Base-by-base conservation (phyloP, 495 filamentous ascomycete species). In the Penicillium diatomitis region DNA sequence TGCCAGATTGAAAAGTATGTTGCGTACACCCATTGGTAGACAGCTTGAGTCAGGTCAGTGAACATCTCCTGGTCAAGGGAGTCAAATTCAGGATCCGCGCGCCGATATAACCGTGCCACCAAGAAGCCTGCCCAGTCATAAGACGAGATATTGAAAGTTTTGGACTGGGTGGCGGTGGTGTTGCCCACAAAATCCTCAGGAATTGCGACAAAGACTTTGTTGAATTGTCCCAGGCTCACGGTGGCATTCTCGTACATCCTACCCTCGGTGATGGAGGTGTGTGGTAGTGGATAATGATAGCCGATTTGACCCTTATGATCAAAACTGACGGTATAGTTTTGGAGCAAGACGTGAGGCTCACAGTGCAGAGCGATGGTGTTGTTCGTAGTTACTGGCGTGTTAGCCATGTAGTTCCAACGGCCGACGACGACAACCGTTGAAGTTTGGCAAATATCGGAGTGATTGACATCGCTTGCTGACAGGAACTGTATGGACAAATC, bases 91-190 rank as follows among this genome's bases (percentile, higher is more conserved):
- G 58, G 44, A 28, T 62, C 57, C 20, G 50, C 49, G 27, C 58
- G 63, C 33, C 66, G 56, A 38, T 71, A 71, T 2, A 71, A 52
- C 5, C 65, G 65, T 3, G 68, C 63, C 29, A 69, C 65, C 28
- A 71, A 56, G 41, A 69, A 71, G 0, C 68, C 68, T 1, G 68
- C 66, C 68, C 68, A 71, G 45, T 71, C 68, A 41, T 71, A 71
- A 0, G 66, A 67, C 0, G 65, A 59, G 2, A 66, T 55, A 34
- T 60, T 63, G 34, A 62, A 64, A 1, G 53, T 57, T 5, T 61
- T 61, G 8, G 65, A 64, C 5, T 49, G 42, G 29, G 55, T 36
- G 20, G 20, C 20, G 7, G 57, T 51, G 2, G 56, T 63, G 31
- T 67, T 63, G 35, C 63, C 66, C 2, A 64, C 55, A 36, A 57